Evolutionary conservation across 2,329 filamentous ascomycete species (phyloP).

Genomic region (Colletotrichum sojae): DNA sequence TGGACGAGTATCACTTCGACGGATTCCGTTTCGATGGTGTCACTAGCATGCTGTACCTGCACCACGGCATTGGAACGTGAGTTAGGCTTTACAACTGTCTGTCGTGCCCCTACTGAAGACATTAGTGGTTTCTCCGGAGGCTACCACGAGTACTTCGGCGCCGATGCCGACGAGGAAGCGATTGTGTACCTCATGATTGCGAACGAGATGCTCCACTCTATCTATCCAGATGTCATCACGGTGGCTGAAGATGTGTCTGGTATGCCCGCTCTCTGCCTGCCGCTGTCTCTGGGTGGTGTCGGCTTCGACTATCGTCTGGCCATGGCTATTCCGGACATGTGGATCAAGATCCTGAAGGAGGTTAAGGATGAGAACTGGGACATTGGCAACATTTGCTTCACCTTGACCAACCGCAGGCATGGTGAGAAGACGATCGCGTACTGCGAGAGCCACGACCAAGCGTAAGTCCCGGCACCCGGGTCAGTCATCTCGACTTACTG

Average conservation of each 20-base stretch:
- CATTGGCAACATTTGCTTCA: slow-evolving; percentile 86
- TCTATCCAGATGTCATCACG: slow-evolving; percentile 91
- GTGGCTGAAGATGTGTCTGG: slow-evolving; percentile 98
- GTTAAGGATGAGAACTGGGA: slow-evolving; percentile 93
- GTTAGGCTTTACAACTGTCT: slow-evolving; percentile 49
- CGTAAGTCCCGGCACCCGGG: slow-evolving; percentile 70
- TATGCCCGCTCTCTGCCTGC: slow-evolving; percentile 96
- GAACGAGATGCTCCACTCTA: slow-evolving; percentile 93
- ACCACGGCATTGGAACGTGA: slow-evolving; percentile 97
- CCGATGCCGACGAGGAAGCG: slow-evolving; percentile 90
- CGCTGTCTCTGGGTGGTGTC: slow-evolving; percentile 87
- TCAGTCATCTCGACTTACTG: neutral
- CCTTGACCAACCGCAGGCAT: slow-evolving; percentile 91
- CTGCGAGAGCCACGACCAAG: slow-evolving; percentile 97
- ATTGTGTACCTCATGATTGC: slow-evolving; percentile 96
- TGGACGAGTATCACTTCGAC: slow-evolving; percentile 98
- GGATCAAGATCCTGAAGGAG: slow-evolving; percentile 99
- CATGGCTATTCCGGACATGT: slow-evolving; percentile 98
- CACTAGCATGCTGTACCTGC: slow-evolving; percentile 96
- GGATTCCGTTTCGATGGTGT: slow-evolving; percentile 98
- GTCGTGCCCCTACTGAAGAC: slow-evolving; percentile 44
- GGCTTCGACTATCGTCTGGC: slow-evolving; percentile 98
- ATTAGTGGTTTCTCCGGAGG: slow-evolving; percentile 92
- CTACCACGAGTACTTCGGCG: slow-evolving; percentile 98
- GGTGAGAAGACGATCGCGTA: slow-evolving; percentile 99